phyloP scores from a whole-genome alignment of 306 rosid species.

The Rosa chinensis region DNA sequence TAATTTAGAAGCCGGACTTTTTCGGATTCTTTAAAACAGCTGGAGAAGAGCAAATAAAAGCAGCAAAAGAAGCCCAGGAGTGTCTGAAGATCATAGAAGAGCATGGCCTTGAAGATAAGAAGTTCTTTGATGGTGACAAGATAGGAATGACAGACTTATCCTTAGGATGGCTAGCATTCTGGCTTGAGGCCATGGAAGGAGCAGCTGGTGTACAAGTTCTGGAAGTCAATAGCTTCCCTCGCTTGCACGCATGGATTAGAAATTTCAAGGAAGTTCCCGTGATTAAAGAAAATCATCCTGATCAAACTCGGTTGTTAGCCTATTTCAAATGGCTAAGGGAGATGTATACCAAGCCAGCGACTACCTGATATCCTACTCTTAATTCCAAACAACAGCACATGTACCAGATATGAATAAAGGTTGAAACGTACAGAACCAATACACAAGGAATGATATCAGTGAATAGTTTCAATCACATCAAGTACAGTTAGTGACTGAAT shows the following conservation, averaged over 20 bases:
- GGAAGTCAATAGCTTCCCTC: constrained; percentile 5
- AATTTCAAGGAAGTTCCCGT: constrained; percentile 15
- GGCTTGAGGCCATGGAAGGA: constrained; percentile 6
- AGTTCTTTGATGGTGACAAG: neutral
- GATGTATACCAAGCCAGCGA: neutral
- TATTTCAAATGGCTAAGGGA: constrained; percentile 14
- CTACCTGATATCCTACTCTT: neutral
- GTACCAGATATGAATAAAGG: neutral
- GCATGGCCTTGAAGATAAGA: constrained; percentile 3
- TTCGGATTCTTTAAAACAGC: neutral
- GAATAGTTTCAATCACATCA: neutral
- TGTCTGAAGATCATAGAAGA: constrained; percentile 14
- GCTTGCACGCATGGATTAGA: constrained; percentile 11
- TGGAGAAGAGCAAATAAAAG: constrained; percentile 19
- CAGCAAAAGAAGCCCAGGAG: neutral
- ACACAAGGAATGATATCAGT: neutral
- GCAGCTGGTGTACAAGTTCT: constrained; percentile 15
- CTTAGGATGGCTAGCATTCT: constrained; percentile 13
- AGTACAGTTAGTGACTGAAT: neutral
- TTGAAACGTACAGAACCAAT: neutral
- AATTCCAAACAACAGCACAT: neutral
- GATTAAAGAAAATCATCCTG: constrained; percentile 9
- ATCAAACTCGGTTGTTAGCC: neutral
- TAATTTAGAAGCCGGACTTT: neutral
- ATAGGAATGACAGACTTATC: constrained; percentile 17